A percentile compares a stretch with the other conserved stretches of the same genome.
phyloP scores from a whole-genome alignment of 495 filamentous ascomycete genomes.

The Cercophora samala region DNA sequence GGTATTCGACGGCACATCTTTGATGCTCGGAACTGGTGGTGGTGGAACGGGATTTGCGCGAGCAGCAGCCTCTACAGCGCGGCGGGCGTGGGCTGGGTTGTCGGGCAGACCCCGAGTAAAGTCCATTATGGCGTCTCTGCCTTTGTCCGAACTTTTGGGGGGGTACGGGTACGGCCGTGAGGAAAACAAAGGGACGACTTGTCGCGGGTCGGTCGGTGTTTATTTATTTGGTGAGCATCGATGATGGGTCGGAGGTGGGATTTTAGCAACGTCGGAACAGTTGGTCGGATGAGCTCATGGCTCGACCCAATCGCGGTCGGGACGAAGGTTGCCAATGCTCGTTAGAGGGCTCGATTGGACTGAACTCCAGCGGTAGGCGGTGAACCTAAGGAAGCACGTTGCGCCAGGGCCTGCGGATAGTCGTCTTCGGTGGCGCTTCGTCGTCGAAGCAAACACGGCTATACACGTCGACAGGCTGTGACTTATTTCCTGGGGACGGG shows the following conservation, averaged over 20 bases:
- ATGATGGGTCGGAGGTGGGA: not conserved
- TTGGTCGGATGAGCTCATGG: slow-evolving; percentile 28
- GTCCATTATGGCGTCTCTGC: slow-evolving; percentile 25
- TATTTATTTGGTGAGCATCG: not conserved
- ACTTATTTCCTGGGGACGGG: not conserved
- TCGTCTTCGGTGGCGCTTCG: slow-evolving; percentile 1
- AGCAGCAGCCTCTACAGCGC: slow-evolving; percentile 35
- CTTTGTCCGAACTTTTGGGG: not conserved
- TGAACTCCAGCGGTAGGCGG: not conserved
- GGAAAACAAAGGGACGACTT: not conserved
- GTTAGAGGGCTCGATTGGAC: not conserved
- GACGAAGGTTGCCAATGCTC: slow-evolving; percentile 6
- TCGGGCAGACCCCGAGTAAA: slow-evolving; percentile 40
- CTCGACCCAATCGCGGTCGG: slow-evolving; percentile 23
- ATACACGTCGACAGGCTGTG: not conserved
- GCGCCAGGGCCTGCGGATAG: not conserved
- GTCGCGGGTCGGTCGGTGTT: not conserved
- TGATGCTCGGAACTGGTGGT: slow-evolving; percentile 37
- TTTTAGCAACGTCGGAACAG: slow-evolving; percentile 20
- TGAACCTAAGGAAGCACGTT: slow-evolving; percentile 20
- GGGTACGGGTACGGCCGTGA: not conserved
- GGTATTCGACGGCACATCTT: slow-evolving; percentile 33
- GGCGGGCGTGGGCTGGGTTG: slow-evolving; percentile 40
- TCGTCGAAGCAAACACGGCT: not conserved
- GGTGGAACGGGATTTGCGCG: slow-evolving; percentile 35